A percentile compares a stretch with the other conserved stretches of the same genome.
phyloP scores from a whole-genome alignment of 805 yeast genomes.

The Saturnispora sanitii region DNA sequence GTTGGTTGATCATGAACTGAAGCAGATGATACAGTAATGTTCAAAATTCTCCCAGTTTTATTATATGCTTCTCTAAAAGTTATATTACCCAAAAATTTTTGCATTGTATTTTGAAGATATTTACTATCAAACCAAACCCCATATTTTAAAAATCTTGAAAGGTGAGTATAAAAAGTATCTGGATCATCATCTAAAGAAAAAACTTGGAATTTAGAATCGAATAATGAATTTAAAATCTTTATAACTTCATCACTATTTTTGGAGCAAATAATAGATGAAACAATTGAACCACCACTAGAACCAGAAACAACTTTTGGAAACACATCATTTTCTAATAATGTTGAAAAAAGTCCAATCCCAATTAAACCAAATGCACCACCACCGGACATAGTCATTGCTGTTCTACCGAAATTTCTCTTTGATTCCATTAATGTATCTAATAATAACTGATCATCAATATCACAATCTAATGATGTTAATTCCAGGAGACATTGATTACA shows the following conservation, averaged over 20 bases:
- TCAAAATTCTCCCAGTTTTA: slow-evolving; percentile 85
- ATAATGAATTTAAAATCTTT: slow-evolving; percentile 48
- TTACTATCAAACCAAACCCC: slow-evolving; percentile 85
- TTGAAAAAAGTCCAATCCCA: slow-evolving; percentile 85
- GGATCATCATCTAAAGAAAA: slow-evolving; percentile 41
- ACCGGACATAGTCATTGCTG: slow-evolving; percentile 91
- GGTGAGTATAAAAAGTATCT: slow-evolving; percentile 41
- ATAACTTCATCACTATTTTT: slow-evolving; percentile 64
- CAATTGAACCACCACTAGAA: slow-evolving; percentile 91
- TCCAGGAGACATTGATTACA: slow-evolving; percentile 43
- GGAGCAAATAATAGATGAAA: slow-evolving; percentile 80
- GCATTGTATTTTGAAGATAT: slow-evolving; percentile 65
- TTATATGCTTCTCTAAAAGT: slow-evolving; percentile 93
- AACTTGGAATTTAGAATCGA: slow-evolving; percentile 44
- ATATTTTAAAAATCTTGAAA: slow-evolving; percentile 59
- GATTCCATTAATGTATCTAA: slow-evolving; percentile 79
- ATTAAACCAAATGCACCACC: slow-evolving; percentile 92
- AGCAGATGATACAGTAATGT: slow-evolving; percentile 89
- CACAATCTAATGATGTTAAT: slow-evolving; percentile 30
- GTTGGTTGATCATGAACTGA: slow-evolving; percentile 87
- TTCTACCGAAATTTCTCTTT: slow-evolving; percentile 83
- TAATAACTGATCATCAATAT: slow-evolving; percentile 57
- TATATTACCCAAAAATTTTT: slow-evolving; percentile 71
- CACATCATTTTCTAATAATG: slow-evolving; percentile 61
- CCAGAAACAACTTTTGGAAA: slow-evolving; percentile 88